phyloP scores from a whole-genome alignment of 768 basidiomycete genomes.

The Udeniomyces megalosporus region DNA sequence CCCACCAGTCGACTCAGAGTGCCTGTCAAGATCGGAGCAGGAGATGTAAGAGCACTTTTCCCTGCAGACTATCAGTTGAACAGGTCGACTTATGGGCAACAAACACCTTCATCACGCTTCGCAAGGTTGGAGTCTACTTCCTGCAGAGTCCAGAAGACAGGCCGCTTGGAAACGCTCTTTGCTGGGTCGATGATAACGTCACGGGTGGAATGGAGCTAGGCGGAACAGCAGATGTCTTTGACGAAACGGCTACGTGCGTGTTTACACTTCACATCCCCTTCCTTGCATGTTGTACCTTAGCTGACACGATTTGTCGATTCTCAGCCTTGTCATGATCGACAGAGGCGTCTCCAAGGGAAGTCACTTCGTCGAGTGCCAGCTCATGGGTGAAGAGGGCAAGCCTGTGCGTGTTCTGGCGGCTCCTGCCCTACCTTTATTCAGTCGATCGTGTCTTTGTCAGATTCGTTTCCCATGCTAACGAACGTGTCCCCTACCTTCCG shows the following conservation, averaged over 20 bases:
- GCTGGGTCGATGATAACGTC: slow-evolving; percentile 97
- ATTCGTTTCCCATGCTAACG: not conserved
- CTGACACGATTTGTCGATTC: slow-evolving; percentile 5
- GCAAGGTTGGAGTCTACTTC: slow-evolving; percentile 55
- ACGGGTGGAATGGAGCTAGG: slow-evolving; percentile 56
- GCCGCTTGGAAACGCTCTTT: slow-evolving; percentile 49
- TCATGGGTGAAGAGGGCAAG: slow-evolving; percentile 52
- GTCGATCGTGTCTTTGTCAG: not conserved
- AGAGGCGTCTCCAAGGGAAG: slow-evolving; percentile 66
- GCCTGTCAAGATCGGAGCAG: slow-evolving; percentile 66
- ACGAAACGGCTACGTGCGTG: slow-evolving; percentile 51
- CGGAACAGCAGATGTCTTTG: slow-evolving; percentile 53
- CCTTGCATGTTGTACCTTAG: not conserved
- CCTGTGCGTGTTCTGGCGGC: too few relatives aligned
- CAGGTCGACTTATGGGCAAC: too few relatives aligned
- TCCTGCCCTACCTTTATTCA: not conserved
- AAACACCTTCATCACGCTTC: not conserved
- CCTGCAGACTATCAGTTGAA: too few relatives aligned
- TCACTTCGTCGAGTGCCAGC: slow-evolving; percentile 81
- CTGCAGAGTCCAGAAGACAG: slow-evolving; percentile 48
- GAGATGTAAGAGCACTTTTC: slow-evolving; percentile 44
- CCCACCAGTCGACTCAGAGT: slow-evolving; percentile 70
- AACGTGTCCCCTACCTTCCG: not conserved
- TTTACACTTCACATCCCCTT: slow-evolving; percentile 11
- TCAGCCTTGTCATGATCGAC: slow-evolving; percentile 72